Conservation (phyloP, 2,329 filamentous ascomycete species). For the Aspergillus awamori region DNA sequence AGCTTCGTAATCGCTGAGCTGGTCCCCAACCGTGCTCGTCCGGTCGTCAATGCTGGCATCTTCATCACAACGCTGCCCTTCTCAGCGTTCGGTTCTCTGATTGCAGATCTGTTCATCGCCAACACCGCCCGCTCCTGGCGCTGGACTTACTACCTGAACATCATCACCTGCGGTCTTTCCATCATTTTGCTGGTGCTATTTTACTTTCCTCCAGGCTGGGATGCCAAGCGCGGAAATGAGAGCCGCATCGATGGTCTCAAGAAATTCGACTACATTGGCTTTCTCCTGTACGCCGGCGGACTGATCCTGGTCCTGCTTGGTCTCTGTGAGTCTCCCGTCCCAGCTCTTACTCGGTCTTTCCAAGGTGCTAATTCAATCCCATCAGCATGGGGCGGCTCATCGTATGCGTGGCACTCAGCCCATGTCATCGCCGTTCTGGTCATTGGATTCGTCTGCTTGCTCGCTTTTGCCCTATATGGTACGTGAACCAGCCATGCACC, state of each 20-base stretch:
- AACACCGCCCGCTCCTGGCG: slow-evolving; percentile 51
- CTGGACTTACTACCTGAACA: slow-evolving; percentile 55
- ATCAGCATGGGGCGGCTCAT: slow-evolving; percentile 8
- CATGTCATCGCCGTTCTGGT: slow-evolving; percentile 10
- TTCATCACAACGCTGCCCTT: slow-evolving; percentile 39
- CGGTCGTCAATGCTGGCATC: slow-evolving; percentile 35
- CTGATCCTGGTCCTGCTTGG: slow-evolving; percentile 50
- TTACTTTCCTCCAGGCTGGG: slow-evolving; percentile 39
- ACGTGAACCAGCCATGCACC: not conserved
- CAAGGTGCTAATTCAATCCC: not conserved
- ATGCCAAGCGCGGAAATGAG: slow-evolving; percentile 42
- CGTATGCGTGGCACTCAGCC: slow-evolving; percentile 10
- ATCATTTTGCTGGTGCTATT: slow-evolving; percentile 8
- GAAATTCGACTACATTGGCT: slow-evolving; percentile 52
- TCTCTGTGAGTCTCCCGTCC: slow-evolving; percentile 31
- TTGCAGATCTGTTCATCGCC: slow-evolving; percentile 50
- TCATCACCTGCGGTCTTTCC: slow-evolving; percentile 46
- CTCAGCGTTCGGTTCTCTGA: slow-evolving; percentile 45
- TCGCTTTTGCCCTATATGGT: slow-evolving; percentile 5
- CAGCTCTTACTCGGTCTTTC: too few relatives aligned
- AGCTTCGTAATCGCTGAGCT: slow-evolving; percentile 43
- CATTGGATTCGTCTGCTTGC: slow-evolving; percentile 3
- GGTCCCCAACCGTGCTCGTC: slow-evolving; percentile 43
- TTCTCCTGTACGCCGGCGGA: slow-evolving; percentile 48
- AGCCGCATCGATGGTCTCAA: slow-evolving; percentile 42